These are phyloP conservation scores for Alternaria atra DNA, from an alignment of 2,329 filamentous ascomycete genomes.

Conservation along the genomic window DNA sequence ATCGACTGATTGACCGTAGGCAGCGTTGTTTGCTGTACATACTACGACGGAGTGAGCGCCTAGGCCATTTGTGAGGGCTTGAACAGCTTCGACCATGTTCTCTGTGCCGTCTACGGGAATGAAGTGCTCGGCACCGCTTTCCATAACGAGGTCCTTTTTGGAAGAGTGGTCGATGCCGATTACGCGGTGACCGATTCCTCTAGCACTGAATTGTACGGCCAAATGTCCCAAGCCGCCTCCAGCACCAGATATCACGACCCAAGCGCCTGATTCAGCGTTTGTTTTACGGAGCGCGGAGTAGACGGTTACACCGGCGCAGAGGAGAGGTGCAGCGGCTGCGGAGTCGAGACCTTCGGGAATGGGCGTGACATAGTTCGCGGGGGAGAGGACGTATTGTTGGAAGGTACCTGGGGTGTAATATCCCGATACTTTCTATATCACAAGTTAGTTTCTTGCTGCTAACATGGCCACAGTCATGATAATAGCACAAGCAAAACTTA, in stretches of 20 bases:
- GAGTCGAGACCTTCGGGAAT: conserved; percentile 70
- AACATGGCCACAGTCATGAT: neutral
- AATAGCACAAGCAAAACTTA: conserved; percentile 25
- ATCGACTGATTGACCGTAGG: conserved; percentile 54
- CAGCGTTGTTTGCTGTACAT: conserved; percentile 58
- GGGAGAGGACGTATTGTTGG: conserved; percentile 72
- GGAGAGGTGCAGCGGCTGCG: conserved; percentile 69
- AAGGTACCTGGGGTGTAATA: conserved; percentile 78
- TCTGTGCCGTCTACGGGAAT: conserved; percentile 66
- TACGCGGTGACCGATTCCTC: conserved; percentile 70
- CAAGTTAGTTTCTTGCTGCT: neutral
- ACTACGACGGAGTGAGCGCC: conserved; percentile 70
- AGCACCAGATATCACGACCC: conserved; percentile 65
- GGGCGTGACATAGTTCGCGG: conserved; percentile 74
- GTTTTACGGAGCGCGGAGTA: conserved; percentile 71
- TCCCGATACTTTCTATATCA: conserved; percentile 62
- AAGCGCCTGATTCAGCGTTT: conserved; percentile 66
- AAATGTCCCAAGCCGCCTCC: conserved; percentile 73
- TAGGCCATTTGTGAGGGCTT: conserved; percentile 64
- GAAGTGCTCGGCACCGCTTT: conserved; percentile 72
- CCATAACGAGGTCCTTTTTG: conserved; percentile 69
- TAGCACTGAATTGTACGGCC: conserved; percentile 66
- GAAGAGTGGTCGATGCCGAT: conserved; percentile 71
- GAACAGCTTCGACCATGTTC: conserved; percentile 64
- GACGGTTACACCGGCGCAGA: conserved; percentile 74